These are phyloP conservation scores for Pestalotiopsis sp. DNA, from an alignment of 2,329 filamentous ascomycete species.

Conservation along the genomic window DNA sequence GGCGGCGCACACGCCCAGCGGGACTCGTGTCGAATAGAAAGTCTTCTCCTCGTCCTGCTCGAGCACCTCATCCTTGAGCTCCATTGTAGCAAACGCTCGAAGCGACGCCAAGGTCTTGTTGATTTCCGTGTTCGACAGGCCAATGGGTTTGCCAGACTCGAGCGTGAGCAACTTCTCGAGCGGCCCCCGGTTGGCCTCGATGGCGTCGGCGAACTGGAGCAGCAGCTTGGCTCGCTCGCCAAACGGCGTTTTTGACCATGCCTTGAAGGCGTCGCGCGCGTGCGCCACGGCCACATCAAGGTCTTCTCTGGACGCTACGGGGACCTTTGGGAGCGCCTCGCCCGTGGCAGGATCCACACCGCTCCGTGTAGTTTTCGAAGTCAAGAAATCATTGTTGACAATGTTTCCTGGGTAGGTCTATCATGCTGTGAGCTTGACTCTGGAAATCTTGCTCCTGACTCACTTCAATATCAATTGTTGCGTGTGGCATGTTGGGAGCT, in stretches of 20 bases:
- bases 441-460: neutral
- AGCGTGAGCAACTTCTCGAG: constrained; percentile 26
- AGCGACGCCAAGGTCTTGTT: constrained; percentile 29
- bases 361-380: constrained; percentile 1
- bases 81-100: constrained; percentile 29
- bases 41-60: constrained; percentile 38
- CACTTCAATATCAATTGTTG: neutral
- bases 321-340: constrained; percentile 36
- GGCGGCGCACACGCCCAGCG: constrained; percentile 45
- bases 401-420: constrained; percentile 15
- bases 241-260: constrained; percentile 35
- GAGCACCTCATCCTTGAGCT: constrained; percentile 40
- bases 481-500: neutral
- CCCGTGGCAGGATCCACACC: constrained; percentile 35
- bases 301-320: constrained; percentile 38
- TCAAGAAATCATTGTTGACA: constrained; percentile 14
- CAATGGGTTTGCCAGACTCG: constrained; percentile 34
- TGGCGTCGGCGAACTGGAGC: constrained; percentile 26
- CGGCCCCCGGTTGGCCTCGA: constrained; percentile 21
- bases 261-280: constrained; percentile 36
- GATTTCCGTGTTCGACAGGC: constrained; percentile 26
- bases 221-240: constrained; percentile 26
- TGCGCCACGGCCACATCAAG: constrained; percentile 40
- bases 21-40: constrained; percentile 36
- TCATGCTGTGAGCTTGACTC: neutral